Base-by-base conservation (phyloP, 345 rosid species). In the Brassica nigra region DNA sequence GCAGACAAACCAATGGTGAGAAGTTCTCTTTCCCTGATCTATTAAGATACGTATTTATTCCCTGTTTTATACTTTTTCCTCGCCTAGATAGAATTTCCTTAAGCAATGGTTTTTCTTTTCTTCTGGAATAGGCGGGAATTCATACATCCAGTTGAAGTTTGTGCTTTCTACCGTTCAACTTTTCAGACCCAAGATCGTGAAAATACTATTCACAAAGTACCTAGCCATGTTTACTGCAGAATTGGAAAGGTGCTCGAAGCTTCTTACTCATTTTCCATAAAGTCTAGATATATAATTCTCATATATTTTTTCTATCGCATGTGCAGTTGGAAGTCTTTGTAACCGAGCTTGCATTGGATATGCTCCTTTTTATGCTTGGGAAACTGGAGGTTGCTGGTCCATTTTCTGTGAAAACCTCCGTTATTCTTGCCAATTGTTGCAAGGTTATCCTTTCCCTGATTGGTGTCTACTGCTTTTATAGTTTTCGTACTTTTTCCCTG, bases 311-410 rank as follows among this genome's bases (percentile, higher is more conserved):
- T 80, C 85, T 69, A 59, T 74, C 61, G 16, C 82, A 16, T 82
- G 80, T 63, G 80, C 97, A 94, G 98, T 81, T 90, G 88, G 86
- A 89, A 63, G 73, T 90, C 73, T 89, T 87, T 62, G 73, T 94
- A 62, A 89, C 89, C 4, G 98, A 94, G 89, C 85, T 88, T 71
- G 87, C 98, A 0, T 72, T 92, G 85, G 98, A 94, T 84, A 84
- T 91, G 74, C 89, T 91, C 81, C 91, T 94, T 73, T 91, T 91
- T 82, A 82, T 86, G 59, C 64, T 90, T 68, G 98, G 97, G 73
- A 83, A 90, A 81, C 80, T 94, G 83, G 84, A 92, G 75, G 76
- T 92, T 84, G 97, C 97, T 73, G 98, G 98, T 80, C 98, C 98
- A 18, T 92, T 88, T 84, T 82, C 94, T 47, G 85, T 90, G 79